phyloP scores from a whole-genome alignment of 352 stramenopile species.

The Blastocystis sp. region DNA sequence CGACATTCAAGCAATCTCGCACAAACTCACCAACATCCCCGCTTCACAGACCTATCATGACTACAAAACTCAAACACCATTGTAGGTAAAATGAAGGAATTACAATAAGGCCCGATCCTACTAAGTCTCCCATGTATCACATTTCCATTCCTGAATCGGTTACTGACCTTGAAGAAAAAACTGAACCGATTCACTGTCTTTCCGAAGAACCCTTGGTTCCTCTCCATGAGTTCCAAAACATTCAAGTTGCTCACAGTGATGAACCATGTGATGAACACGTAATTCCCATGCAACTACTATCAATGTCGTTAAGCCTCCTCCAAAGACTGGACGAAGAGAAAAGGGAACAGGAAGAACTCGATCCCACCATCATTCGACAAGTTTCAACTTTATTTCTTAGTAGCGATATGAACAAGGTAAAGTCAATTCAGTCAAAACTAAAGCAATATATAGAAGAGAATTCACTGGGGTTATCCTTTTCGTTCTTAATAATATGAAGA shows the following conservation, averaged over 20 bases:
- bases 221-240: not conserved
- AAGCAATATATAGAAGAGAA: not conserved
- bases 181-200: not conserved
- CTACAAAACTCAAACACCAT: not conserved
- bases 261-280: not conserved
- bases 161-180: not conserved
- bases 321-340: not conserved
- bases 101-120: not conserved
- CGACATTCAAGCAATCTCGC: slow-evolving; percentile 31
- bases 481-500: not conserved
- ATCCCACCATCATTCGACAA: not conserved
- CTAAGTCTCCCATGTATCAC: not conserved
- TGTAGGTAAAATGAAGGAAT: not conserved
- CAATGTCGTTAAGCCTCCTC: not conserved
- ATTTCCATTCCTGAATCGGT: not conserved
- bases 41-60: not conserved
- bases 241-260: not conserved
- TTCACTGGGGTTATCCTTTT: not conserved
- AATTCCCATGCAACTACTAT: not conserved
- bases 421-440: not conserved
- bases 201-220: not conserved
- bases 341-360: not conserved
- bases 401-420: not conserved
- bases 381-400: not conserved
- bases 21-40: not conserved